Conservation (phyloP, 2,329 filamentous ascomycete species). For the Colletotrichum echinochloae region DNA sequence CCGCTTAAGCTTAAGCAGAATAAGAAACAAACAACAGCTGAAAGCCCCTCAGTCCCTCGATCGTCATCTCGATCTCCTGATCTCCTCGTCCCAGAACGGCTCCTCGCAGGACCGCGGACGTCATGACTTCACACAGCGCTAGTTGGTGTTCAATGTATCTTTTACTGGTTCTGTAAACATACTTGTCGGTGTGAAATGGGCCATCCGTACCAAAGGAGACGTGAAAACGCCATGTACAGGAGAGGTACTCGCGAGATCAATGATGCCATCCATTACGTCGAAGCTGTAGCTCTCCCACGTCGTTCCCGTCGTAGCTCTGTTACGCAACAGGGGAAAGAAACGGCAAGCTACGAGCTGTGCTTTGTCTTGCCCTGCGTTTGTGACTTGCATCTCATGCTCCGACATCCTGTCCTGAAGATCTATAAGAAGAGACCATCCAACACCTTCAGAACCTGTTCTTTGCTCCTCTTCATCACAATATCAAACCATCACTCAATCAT, state of each 20-base stretch:
- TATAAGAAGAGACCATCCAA: conserved; percentile 37
- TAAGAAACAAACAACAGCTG: conserved; percentile 9
- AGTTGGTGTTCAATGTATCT: too few relatives aligned
- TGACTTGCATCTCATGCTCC: not conserved
- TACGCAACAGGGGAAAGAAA: not conserved
- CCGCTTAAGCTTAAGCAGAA: conserved; percentile 11
- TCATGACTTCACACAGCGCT: conserved; percentile 35
- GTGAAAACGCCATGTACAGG: conserved; percentile 17
- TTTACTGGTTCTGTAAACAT: not conserved
- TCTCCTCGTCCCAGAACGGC: not conserved
- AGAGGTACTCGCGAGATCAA: not conserved
- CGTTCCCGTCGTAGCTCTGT: not conserved
- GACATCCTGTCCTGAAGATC: not conserved
- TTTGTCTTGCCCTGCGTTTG: not conserved
- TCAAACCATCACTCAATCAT: not conserved
- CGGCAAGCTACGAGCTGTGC: not conserved
- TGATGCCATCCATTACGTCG: conserved; percentile 35
- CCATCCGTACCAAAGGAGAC: not conserved
- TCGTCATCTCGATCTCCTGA: conserved; percentile 28
- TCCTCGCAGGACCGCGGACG: conserved; percentile 6
- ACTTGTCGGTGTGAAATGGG: not conserved
- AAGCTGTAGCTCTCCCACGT: not conserved
- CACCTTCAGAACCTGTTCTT: not conserved
- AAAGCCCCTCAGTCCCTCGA: conserved; percentile 5
- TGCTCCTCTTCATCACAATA: conserved; percentile 22